These are phyloP conservation scores for Xylariaceae sp. DNA, from an alignment of 2,329 filamentous ascomycete genomes.

Conservation along the genomic window DNA sequence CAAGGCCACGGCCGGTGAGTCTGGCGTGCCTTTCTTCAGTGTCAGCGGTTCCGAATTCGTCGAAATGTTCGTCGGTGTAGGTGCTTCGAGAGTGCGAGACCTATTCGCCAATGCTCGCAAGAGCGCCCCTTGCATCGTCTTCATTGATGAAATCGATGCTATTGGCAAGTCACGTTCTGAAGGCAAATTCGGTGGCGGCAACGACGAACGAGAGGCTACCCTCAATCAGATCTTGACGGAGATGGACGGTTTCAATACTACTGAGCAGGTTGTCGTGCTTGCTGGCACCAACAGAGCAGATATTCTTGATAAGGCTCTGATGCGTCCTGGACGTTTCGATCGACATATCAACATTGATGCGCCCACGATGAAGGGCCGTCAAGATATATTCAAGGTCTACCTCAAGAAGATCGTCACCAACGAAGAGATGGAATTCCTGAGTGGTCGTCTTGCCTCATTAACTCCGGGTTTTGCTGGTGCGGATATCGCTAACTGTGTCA, in stretches of 20 bases:
- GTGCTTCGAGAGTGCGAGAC: constrained; percentile 90
- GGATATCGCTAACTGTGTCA: constrained; percentile 97
- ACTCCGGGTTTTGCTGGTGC: constrained; percentile 97
- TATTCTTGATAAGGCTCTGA: constrained; percentile 88
- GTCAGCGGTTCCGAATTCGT: constrained; percentile 99
- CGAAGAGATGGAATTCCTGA: constrained; percentile 82
- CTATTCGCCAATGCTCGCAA: constrained; percentile 92
- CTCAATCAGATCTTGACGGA: constrained; percentile 98
- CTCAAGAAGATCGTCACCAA: constrained; percentile 90
- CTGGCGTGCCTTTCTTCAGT: constrained; percentile 94
- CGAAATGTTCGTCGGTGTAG: constrained; percentile 99
- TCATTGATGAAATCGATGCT: constrained; percentile 98
- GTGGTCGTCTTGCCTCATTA: constrained; percentile 82
- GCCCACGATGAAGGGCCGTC: constrained; percentile 93
- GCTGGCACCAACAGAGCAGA: constrained; percentile 96
- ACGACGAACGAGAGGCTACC: constrained; percentile 94
- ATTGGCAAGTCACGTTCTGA: constrained; percentile 89
- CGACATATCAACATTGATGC: constrained; percentile 92
- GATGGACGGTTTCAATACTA: constrained; percentile 99
- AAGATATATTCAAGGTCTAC: constrained; percentile 95
- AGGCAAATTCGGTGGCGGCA: constrained; percentile 74
- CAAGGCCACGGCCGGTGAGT: constrained; percentile 96
- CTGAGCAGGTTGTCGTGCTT: constrained; percentile 92
- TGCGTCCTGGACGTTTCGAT: constrained; percentile 96
- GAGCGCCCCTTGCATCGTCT: constrained; percentile 97